Percentiles rank a stretch among this genome's conserved stretches.
phyloP scores from a whole-genome alignment of 2,329 filamentous ascomycete species.

The Helotiales sp. region DNA sequence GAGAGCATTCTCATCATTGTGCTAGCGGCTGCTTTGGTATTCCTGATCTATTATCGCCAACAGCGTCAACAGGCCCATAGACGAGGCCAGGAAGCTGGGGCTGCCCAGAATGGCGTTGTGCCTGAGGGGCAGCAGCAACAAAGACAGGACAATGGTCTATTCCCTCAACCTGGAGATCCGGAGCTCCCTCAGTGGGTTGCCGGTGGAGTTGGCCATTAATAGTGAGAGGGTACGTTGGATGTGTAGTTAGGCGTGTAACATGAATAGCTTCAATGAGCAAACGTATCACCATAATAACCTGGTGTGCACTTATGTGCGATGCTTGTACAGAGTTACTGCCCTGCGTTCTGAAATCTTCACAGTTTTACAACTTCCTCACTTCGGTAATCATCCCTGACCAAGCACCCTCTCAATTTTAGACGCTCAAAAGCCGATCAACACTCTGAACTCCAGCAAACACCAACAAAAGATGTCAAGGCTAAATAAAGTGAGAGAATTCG shows the following conservation, averaged over 20 bases:
- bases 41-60: conserved; percentile 82
- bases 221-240: conserved; percentile 1
- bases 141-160: conserved; percentile 58
- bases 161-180: conserved; percentile 69
- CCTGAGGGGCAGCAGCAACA: conserved; percentile 35
- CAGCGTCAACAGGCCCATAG: conserved; percentile 65
- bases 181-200: conserved; percentile 68
- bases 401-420: too few relatives aligned
- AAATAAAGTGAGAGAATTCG: too few relatives aligned
- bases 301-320: neutral
- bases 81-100: conserved; percentile 47
- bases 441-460: too few relatives aligned
- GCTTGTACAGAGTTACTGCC: neutral
- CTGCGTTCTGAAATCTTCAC: too few relatives aligned
- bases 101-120: conserved; percentile 42
- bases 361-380: too few relatives aligned
- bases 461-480: too few relatives aligned
- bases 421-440: too few relatives aligned
- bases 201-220: conserved; percentile 67
- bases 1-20: conserved; percentile 86
- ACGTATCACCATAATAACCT: neutral
- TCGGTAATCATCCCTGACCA: too few relatives aligned
- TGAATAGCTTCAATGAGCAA: conserved; percentile 10
- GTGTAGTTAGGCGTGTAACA: conserved; percentile 33
- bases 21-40: conserved; percentile 73